Conservation (phyloP, 2,329 filamentous ascomycete genomes). For the Fusarium odoratissimum region DNA sequence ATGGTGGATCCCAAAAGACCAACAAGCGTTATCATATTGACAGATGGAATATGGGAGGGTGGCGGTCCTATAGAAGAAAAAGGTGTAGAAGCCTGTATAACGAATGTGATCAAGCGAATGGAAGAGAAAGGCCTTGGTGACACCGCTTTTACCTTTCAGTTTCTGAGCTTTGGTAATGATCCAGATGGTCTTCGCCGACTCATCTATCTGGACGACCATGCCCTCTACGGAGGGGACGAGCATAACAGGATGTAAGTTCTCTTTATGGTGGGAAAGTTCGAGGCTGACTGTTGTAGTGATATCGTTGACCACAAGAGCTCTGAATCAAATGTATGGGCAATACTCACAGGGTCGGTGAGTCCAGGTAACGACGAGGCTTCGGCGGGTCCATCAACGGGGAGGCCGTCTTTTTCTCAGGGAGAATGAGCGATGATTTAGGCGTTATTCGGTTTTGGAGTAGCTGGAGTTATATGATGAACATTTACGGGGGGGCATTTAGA, state of each 20-base stretch:
- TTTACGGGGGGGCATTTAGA: background rate
- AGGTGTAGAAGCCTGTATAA: background rate
- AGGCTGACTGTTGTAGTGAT: background rate
- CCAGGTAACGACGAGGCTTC: background rate
- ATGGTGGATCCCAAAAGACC: background rate
- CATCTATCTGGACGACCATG: conserved; percentile 17
- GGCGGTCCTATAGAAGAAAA: background rate
- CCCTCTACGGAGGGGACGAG: background rate
- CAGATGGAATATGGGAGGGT: conserved; percentile 14
- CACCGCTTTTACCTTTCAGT: conserved; percentile 19
- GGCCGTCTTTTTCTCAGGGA: background rate
- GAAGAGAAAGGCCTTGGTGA: background rate
- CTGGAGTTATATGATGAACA: background rate
- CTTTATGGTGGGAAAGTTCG: fast-evolving
- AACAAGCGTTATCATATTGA: conserved; percentile 23
- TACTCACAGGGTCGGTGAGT: conserved; percentile 12
- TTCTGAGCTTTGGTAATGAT: conserved; percentile 27
- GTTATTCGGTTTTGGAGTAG: background rate
- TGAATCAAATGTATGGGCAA: conserved; percentile 6
- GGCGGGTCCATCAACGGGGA: background rate
- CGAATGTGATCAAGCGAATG: conserved; percentile 1
- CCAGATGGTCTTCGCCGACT: conserved; percentile 2
- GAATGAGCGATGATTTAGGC: background rate
- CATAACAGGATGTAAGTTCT: background rate
- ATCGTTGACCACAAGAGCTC: conserved; percentile 28